Conservation (phyloP, 1,139 yeast genomes). For the Candida albicans region DNA sequence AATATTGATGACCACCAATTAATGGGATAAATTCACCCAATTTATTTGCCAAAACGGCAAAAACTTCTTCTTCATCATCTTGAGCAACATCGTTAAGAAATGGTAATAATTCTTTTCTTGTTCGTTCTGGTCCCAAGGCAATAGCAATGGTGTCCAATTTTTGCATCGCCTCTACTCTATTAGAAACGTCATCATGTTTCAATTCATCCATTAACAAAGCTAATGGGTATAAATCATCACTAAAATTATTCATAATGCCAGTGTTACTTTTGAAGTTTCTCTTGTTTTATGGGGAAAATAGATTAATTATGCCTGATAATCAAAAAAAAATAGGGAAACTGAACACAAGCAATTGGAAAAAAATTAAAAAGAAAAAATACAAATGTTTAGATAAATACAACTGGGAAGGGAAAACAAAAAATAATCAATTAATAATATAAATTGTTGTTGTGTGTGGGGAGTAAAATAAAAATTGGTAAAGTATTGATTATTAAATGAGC, state of each 20-base stretch:
- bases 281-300: background rate
- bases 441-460: no score
- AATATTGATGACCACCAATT: constrained; percentile 83
- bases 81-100: constrained; percentile 87
- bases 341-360: background rate
- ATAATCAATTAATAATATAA: no score
- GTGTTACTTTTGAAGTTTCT: constrained; percentile 4
- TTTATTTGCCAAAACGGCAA: constrained; percentile 90
- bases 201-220: constrained; percentile 96
- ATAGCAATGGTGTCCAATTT: constrained; percentile 91
- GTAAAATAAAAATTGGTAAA: no score
- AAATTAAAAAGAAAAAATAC: no score
- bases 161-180: constrained; percentile 93
- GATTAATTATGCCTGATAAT: background rate
- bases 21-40: constrained; percentile 81
- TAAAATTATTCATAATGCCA: constrained; percentile 37
- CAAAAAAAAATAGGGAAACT: background rate
- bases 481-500: no score
- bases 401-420: no score
- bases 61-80: constrained; percentile 98
- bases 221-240: constrained; percentile 83
- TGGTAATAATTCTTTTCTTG: constrained; percentile 85
- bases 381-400: no score
- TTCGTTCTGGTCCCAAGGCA: constrained; percentile 93
- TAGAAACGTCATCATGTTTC: constrained; percentile 89